These are phyloP conservation scores for Arthroderma uncinatum DNA, from an alignment of 2,329 filamentous ascomycete genomes.

Conservation along the genomic window DNA sequence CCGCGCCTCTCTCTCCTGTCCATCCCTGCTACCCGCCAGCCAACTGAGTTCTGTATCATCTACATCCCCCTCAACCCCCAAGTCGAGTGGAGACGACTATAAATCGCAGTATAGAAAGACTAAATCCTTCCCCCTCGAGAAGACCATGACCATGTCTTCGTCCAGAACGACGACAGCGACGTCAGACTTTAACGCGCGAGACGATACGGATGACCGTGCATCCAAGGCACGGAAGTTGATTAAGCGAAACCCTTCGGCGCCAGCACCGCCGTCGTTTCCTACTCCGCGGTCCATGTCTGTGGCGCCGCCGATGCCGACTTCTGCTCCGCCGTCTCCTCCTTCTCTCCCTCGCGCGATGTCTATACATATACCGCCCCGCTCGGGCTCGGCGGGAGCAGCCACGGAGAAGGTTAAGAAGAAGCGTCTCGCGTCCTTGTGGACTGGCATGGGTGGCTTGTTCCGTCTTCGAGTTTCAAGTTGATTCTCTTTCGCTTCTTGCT, in stretches of 20 bases:
- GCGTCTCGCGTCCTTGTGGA: not conserved
- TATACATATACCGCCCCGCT: not conserved
- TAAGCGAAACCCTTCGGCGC: not conserved
- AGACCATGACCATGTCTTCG: not conserved
- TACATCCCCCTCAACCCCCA: not conserved
- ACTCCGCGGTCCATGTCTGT: not conserved
- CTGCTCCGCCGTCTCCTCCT: not conserved
- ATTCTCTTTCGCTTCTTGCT: not conserved
- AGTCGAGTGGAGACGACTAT: not conserved
- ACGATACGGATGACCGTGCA: no score
- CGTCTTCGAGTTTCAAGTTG: not conserved
- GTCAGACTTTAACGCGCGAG: not conserved
- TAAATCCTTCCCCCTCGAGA: not conserved
- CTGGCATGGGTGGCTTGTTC: not conserved
- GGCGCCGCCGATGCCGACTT: not conserved
- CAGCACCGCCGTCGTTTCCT: not conserved
- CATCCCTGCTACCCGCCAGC: not conserved
- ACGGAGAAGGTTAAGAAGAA: not conserved
- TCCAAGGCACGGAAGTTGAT: not conserved
- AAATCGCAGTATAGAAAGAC: not conserved
- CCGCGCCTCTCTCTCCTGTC: not conserved
- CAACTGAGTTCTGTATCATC: not conserved
- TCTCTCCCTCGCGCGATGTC: not conserved
- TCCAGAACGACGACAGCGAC: not conserved
- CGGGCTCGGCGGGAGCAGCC: not conserved